Conservation (phyloP, 768 basidiomycete species). For the Phanerochaete carnosa region DNA sequence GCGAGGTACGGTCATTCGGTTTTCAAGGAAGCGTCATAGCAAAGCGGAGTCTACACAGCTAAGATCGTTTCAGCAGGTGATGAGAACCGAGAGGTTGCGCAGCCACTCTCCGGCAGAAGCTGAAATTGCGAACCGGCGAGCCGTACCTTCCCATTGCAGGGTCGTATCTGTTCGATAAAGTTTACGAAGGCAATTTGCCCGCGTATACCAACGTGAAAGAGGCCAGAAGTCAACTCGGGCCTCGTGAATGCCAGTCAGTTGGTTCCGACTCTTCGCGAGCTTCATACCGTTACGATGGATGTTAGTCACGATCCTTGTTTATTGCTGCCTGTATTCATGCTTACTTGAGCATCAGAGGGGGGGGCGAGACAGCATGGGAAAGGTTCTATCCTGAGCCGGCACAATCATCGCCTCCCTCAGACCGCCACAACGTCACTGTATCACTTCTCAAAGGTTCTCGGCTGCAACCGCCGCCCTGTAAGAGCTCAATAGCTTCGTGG, state of each 20-base stretch:
- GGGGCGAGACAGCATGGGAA: not conserved
- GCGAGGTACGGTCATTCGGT: not conserved
- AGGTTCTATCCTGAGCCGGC: not conserved
- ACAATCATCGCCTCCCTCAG: not conserved
- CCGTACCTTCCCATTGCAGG: not conserved
- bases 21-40: not conserved
- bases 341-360: not conserved
- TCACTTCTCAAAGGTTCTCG: not conserved
- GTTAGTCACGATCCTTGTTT: not conserved
- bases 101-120: not conserved
- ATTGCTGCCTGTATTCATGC: not conserved
- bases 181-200: not conserved
- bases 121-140: not conserved
- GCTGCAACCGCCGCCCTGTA: not conserved
- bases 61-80: not conserved
- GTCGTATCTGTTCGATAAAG: not conserved
- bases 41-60: not conserved
- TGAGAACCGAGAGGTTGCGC: not conserved
- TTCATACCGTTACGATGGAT: not conserved
- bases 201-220: not conserved
- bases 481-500: conserved; percentile 7
- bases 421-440: conserved; percentile 10
- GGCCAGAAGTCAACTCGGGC: not conserved
- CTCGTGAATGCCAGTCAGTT: not conserved
- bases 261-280: not conserved